Percentiles rank a stretch among this genome's conserved stretches.
Evolutionary conservation across 2,329 filamentous ascomycete species (phyloP).

Genomic region (Neocatenulostroma microsporum): DNA sequence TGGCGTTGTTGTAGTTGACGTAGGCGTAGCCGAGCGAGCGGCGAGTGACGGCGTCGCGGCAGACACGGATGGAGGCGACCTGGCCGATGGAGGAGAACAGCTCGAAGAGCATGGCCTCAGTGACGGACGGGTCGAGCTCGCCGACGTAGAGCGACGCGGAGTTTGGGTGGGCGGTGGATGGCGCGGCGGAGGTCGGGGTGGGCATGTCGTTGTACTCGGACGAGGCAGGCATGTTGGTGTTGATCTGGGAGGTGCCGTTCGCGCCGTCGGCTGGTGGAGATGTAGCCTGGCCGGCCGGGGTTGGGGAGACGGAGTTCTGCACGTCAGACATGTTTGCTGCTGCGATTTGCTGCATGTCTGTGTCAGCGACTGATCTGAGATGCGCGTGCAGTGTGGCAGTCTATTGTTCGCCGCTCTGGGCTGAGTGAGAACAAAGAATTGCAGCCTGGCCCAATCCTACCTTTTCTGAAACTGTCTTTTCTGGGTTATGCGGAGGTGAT

Average conservation of each 20-base stretch:
- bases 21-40: conserved; percentile 98
- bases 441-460: not conserved
- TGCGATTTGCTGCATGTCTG: too few relatives aligned
- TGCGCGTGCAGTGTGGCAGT: too few relatives aligned
- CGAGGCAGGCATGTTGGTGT: conserved; percentile 63
- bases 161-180: conserved; percentile 65
- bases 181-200: conserved; percentile 61
- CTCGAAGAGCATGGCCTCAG: conserved; percentile 99
- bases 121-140: conserved; percentile 95
- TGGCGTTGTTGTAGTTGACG: conserved; percentile 98
- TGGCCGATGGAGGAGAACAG: conserved; percentile 99
- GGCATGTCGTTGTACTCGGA: conserved; percentile 48
- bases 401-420: not conserved
- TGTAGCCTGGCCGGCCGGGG: conserved; percentile 64
- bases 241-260: conserved; percentile 51
- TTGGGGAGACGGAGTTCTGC: conserved; percentile 41
- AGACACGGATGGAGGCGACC: conserved; percentile 98
- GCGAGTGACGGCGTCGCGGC: conserved; percentile 96
- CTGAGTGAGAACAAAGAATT: conserved; percentile 1
- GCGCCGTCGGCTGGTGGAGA: conserved; percentile 58
- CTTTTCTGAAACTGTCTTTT: conserved; percentile 1
- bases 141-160: conserved; percentile 98
- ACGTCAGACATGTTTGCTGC: conserved; percentile 33
- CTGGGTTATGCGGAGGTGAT: not conserved
- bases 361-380: too few relatives aligned